Conservation (phyloP, 495 filamentous ascomycete species). For the Aspergillus bertholletiae region DNA sequence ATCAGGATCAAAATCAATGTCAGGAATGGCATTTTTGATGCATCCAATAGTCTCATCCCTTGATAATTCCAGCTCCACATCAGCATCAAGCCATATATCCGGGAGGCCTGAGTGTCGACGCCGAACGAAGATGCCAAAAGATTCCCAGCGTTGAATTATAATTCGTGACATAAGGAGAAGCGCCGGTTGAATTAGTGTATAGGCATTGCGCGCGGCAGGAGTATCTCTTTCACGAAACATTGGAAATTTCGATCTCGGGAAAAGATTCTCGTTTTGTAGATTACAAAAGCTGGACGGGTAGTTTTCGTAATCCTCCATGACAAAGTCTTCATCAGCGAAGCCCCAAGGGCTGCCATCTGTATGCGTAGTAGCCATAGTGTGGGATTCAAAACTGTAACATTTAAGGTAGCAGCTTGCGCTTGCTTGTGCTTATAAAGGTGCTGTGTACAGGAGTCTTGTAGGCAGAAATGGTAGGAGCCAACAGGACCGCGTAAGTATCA, state of each 20-base stretch:
- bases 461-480: neutral
- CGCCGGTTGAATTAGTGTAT: neutral
- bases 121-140: neutral
- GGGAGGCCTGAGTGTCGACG: neutral
- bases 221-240: neutral
- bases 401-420: neutral
- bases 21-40: neutral
- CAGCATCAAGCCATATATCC: neutral
- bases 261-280: neutral
- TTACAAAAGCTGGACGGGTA: neutral
- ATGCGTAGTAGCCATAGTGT: neutral
- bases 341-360: neutral
- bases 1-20: neutral
- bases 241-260: neutral
- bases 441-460: neutral
- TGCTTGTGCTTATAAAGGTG: neutral
- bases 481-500: neutral
- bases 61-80: neutral
- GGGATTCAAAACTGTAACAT: neutral
- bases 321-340: neutral
- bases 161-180: neutral
- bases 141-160: neutral
- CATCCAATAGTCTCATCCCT: neutral
- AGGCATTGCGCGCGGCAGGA: neutral
- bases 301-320: neutral